Base-by-base conservation (phyloP, 768 basidiomycete species). In the Chalciporus chontae region DNA sequence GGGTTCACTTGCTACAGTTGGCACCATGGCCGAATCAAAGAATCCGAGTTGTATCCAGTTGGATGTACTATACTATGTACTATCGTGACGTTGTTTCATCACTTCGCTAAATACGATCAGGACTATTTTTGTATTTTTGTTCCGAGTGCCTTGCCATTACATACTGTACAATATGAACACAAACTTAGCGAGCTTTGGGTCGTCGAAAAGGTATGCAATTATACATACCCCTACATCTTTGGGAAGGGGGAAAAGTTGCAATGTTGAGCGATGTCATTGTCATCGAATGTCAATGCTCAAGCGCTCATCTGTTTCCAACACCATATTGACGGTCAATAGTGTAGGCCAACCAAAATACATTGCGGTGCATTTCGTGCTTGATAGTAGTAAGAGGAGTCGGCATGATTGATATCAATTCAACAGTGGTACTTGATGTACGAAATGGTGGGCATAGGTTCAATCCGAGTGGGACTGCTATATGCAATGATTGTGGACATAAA, bases 201-300 rank as follows among this genome's bases (percentile, higher is more conserved):
- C 26, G 45, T 17, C 24, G 44, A 52, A 31, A 31, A 55, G 26
- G 4, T 2, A 29, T 24, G 29, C 5, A 36, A 29, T 21, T 29
- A 23, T 48, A 49, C 80, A 56, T 60, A 85, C 85, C 47, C 85
- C 85, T 56, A 74, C 69, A 49, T 84, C 78, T 8, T 74, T 75
- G 37, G 80, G 75, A 14, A 85, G 71, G 1, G 87, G 86, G 21
- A 90, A 72, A 17, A 87, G 65, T 51, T n/a, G n/a, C n/a, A n/a
- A n/a, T n/a, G n/a, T n/a, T 89, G 87, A 18, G 81, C 81, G 17
- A 90, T 74, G 58, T 88, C 87, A 52, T 81, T 75, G 60, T 90
- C 87, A 54, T 90, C 88, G 9, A 90, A 68, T 50, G 75, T 76
- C 51, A 81, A 71, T 0, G 87, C 81, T 80, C 86, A 90, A 81